These are phyloP conservation scores for Ophiostoma quercus DNA, from an alignment of 2,329 filamentous ascomycete genomes.

Conservation along the genomic window DNA sequence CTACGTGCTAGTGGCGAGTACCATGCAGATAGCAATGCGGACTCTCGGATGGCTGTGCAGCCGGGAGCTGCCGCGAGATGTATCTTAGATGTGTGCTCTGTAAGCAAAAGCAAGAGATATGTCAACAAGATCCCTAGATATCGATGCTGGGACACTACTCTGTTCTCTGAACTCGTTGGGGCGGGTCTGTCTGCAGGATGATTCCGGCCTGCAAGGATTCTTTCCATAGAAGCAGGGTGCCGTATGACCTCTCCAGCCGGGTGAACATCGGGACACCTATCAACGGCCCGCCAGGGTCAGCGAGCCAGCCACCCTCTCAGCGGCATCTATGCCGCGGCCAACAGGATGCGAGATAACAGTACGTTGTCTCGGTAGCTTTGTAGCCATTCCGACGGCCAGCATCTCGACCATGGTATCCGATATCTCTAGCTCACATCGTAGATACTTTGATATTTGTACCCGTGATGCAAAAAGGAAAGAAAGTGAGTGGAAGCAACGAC, in stretches of 20 bases:
- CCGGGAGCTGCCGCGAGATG: slow-evolving; percentile 6
- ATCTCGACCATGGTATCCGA: neutral
- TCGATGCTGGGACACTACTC: neutral
- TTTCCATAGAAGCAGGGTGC: neutral
- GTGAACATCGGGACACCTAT: neutral
- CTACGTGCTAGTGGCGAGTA: neutral
- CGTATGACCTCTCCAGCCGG: neutral
- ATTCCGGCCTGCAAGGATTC: neutral
- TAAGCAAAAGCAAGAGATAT: neutral
- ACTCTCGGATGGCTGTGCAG: neutral
- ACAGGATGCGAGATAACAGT: neutral
- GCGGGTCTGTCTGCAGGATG: neutral
- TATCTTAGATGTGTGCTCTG: neutral
- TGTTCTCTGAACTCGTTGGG: neutral
- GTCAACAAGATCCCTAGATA: neutral
- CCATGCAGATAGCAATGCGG: neutral
- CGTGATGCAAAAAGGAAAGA: neutral
- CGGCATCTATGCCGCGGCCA: neutral
- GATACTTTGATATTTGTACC: neutral
- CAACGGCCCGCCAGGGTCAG: neutral
- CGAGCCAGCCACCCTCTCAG: neutral
- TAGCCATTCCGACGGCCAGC: neutral
- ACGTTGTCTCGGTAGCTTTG: neutral
- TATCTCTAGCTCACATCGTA: neutral
- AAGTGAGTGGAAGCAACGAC: neutral